Conservation (phyloP, 2,329 filamentous ascomycete genomes). For the Penicillium expansum region DNA sequence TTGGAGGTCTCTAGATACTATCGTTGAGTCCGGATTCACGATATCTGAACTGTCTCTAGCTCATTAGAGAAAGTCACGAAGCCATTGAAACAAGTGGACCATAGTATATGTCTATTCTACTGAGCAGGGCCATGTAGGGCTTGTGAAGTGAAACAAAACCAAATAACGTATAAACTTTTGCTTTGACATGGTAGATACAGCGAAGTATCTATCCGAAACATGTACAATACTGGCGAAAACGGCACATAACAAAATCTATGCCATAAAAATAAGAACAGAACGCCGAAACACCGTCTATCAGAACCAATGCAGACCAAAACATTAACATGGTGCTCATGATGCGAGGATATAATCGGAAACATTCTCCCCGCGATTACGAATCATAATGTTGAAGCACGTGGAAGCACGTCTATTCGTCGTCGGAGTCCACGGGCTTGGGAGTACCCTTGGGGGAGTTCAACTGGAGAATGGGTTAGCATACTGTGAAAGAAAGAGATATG, state of each 20-base stretch:
- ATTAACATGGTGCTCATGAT: conserved; percentile 20
- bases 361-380: conserved; percentile 20
- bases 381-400: conserved; percentile 14
- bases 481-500: neutral
- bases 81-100: neutral
- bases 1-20: neutral
- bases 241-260: conserved; percentile 4
- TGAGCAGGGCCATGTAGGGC: neutral
- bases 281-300: conserved; percentile 26
- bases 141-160: neutral
- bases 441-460: conserved; percentile 83
- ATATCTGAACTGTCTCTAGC: neutral
- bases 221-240: conserved; percentile 8
- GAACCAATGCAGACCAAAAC: conserved; percentile 22
- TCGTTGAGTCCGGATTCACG: neutral
- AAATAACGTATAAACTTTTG: conserved; percentile 7
- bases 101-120: neutral
- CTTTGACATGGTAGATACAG: conserved; percentile 5
- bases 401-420: conserved; percentile 58
- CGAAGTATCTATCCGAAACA: conserved; percentile 7
- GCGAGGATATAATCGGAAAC: conserved; percentile 16
- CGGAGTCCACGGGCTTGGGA: conserved; percentile 71
- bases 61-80: neutral
- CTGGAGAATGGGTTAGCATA: conserved; percentile 53
- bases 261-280: neutral